Conservation (phyloP, 768 basidiomycete species). For the Coprinopsis strossmayeri region DNA sequence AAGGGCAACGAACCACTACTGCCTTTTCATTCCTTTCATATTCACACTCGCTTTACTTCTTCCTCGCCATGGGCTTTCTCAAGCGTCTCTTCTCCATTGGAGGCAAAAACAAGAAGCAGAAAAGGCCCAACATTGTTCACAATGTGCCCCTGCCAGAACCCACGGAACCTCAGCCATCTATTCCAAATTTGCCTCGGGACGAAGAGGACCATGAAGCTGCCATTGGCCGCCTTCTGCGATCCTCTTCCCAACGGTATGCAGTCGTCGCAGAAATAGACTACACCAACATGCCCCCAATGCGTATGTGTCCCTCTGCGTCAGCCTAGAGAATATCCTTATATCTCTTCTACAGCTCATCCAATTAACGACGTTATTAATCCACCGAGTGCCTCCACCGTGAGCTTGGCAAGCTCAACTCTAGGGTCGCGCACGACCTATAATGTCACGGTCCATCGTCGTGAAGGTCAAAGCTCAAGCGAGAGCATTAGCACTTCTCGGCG, state of each 20-base stretch:
- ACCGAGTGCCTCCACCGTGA: slow-evolving; percentile 44
- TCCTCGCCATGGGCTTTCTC: slow-evolving; percentile 53
- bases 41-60: background rate
- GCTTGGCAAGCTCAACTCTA: slow-evolving; percentile 44
- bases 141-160: slow-evolving; percentile 21
- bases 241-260: slow-evolving; percentile 62
- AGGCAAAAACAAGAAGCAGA: slow-evolving; percentile 49
- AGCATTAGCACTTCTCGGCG: background rate
- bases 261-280: slow-evolving; percentile 53
- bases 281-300: slow-evolving; percentile 56
- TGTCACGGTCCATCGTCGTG: slow-evolving; percentile 55
- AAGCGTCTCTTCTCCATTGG: slow-evolving; percentile 66
- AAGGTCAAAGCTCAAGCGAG: background rate
- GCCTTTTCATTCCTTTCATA: background rate
- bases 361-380: slow-evolving; percentile 42
- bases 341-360: slow-evolving; percentile 47
- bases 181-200: slow-evolving; percentile 15
- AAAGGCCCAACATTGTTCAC: slow-evolving; percentile 21
- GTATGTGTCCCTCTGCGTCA: slow-evolving; percentile 35
- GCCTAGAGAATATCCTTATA: slow-evolving; percentile 9
- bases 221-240: slow-evolving; percentile 53
- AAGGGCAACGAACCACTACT: background rate
- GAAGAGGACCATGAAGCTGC: slow-evolving; percentile 49
- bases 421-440: slow-evolving; percentile 52
- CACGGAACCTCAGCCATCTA: slow-evolving; percentile 18